phyloP scores from a whole-genome alignment of 805 yeast species.

The Sugiyamaella chiloensis region DNA sequence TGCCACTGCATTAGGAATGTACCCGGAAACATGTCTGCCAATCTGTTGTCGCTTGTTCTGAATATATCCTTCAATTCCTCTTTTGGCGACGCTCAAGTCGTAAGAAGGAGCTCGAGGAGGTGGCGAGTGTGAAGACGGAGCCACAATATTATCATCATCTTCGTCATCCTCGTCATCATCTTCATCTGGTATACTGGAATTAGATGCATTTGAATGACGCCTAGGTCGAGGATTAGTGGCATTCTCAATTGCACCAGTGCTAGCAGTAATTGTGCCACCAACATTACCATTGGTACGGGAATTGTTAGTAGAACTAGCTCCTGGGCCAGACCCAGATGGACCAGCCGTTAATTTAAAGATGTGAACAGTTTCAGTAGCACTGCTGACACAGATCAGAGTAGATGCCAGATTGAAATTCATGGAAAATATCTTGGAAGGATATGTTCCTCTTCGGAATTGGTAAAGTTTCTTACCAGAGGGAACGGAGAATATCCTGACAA shows the following conservation, averaged over 20 bases:
- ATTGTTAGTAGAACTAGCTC: background rate
- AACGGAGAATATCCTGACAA: slow-evolving; percentile 75
- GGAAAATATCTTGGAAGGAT: slow-evolving; percentile 75
- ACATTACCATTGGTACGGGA: background rate
- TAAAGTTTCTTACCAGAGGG: slow-evolving; percentile 50
- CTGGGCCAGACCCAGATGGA: background rate
- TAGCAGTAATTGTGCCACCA: background rate
- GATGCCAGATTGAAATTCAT: slow-evolving; percentile 72
- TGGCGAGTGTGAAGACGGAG: background rate
- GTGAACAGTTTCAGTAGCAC: slow-evolving; percentile 90
- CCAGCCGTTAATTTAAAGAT: slow-evolving; percentile 68
- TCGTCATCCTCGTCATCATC: slow-evolving; percentile 11
- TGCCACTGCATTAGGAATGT: slow-evolving; percentile 72
- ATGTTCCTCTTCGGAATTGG: slow-evolving; percentile 83
- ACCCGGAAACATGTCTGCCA: slow-evolving; percentile 58
- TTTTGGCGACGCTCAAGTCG: background rate
- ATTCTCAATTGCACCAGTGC: background rate
- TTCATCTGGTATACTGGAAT: slow-evolving; percentile 8
- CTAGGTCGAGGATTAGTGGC: background rate
- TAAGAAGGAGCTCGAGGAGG: background rate
- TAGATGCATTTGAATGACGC: too few relatives aligned
- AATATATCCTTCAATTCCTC: slow-evolving; percentile 17
- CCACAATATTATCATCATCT: background rate
- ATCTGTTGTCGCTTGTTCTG: slow-evolving; percentile 20
- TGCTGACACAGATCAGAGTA: slow-evolving; percentile 71